Percentiles rank a stretch among this genome's conserved stretches.
phyloP scores from a whole-genome alignment of 163 green algal genomes.

The Volvox carteri region DNA sequence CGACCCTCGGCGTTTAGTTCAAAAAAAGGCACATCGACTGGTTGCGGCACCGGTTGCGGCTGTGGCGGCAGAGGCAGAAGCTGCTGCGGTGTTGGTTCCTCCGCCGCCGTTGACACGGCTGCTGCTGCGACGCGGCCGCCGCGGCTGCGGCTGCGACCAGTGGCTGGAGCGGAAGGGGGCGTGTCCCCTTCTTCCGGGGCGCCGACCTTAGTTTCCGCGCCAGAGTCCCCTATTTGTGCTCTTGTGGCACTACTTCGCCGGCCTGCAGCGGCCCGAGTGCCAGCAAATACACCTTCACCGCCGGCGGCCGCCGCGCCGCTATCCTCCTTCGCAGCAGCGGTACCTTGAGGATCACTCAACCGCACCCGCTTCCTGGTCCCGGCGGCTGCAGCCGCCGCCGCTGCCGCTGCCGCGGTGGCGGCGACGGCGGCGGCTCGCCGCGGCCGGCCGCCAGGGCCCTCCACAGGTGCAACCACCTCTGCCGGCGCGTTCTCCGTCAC shows the following conservation, averaged over 20 bases:
- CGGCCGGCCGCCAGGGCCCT: constrained; percentile 33
- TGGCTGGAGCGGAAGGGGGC: no score
- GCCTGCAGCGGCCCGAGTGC: not conserved
- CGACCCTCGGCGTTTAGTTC: constrained; percentile 10
- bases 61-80: not conserved
- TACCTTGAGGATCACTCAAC: no score
- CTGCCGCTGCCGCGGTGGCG: not conserved
- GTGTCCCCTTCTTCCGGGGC: no score
- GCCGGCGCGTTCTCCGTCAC: constrained; percentile 13
- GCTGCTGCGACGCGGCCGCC: not conserved
- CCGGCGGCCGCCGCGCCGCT: not conserved
- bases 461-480: not conserved
- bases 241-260: not conserved
- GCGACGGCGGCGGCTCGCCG: not conserved
- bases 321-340: constrained; percentile 9
- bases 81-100: not conserved
- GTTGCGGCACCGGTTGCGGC: not conserved
- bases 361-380: not conserved
- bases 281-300: not conserved
- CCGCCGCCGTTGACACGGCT: constrained; percentile 14
- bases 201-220: not conserved
- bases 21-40: not conserved
- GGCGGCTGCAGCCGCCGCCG: not conserved
- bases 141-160: not conserved
- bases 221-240: not conserved